Conservation (phyloP, 805 yeast species). For the Spathaspora arborariae region DNA sequence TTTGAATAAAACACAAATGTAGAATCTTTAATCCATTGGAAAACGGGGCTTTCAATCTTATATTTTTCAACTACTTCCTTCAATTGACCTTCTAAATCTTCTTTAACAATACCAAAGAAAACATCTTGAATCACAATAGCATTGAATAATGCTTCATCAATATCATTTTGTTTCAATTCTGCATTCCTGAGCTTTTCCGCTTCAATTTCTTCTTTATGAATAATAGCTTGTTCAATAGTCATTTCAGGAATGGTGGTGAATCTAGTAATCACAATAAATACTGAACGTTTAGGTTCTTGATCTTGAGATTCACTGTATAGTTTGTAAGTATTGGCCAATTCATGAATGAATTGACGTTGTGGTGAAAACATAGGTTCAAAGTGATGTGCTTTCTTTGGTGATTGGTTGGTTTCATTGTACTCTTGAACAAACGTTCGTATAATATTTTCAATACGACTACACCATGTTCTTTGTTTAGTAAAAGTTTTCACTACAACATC, state of each 20-base stretch:
- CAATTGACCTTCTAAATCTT: slow-evolving; percentile 37
- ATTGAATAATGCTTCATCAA: slow-evolving; percentile 41
- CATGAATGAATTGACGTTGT: slow-evolving; percentile 70
- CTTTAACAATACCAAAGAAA: slow-evolving; percentile 49
- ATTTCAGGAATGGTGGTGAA: slow-evolving; percentile 38
- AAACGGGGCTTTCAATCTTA: slow-evolving; percentile 11
- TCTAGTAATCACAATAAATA: slow-evolving; percentile 48
- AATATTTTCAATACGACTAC: slow-evolving; percentile 55
- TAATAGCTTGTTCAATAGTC: slow-evolving; percentile 44
- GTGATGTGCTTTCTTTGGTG: slow-evolving; percentile 41
- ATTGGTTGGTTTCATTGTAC: slow-evolving; percentile 17
- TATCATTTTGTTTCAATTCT: slow-evolving; percentile 17
- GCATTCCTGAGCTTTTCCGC: slow-evolving; percentile 17
- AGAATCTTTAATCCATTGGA: slow-evolving; percentile 42
- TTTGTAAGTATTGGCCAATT: slow-evolving; percentile 55
- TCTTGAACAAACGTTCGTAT: slow-evolving; percentile 47
- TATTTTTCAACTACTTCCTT: slow-evolving; percentile 17
- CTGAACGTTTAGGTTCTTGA: slow-evolving; percentile 74
- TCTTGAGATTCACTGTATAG: slow-evolving; percentile 74
- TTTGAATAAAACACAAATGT: slow-evolving; percentile 40
- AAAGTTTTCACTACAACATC: slow-evolving; percentile 46
- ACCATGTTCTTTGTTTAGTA: slow-evolving; percentile 62
- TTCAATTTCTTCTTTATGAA: slow-evolving; percentile 18
- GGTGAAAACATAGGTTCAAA: slow-evolving; percentile 72
- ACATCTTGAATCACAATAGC: slow-evolving; percentile 53